These are phyloP conservation scores for Euphrasia arctica DNA, from an alignment of 305 asterid genomes.

Conservation along the genomic window DNA sequence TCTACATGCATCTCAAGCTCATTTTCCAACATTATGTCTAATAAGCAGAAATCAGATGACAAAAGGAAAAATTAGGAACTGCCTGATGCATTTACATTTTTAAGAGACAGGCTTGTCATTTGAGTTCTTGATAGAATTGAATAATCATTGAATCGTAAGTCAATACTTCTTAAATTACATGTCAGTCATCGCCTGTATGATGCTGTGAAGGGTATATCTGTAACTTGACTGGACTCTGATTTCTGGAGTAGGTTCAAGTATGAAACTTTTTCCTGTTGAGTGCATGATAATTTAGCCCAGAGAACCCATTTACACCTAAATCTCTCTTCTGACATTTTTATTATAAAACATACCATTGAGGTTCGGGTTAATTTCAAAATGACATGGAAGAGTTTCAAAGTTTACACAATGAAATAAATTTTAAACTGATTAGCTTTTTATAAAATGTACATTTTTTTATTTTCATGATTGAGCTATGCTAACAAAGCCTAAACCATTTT, in stretches of 20 bases:
- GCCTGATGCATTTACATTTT: background rate
- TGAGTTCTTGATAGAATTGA: background rate
- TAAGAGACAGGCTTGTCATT: background rate
- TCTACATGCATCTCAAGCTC: conserved; percentile 11
- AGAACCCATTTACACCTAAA: conserved; percentile 4
- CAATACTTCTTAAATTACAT: background rate
- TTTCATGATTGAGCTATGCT: background rate
- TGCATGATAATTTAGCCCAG: background rate
- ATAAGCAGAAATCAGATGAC: background rate
- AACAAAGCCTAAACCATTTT: too few relatives aligned
- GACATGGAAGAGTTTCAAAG: background rate
- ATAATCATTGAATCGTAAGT: background rate
- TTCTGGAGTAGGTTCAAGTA: conserved; percentile 1
- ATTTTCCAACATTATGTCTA: conserved; percentile 7
- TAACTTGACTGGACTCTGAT: background rate
- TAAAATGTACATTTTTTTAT: background rate
- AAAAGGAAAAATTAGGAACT: background rate
- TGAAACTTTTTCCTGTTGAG: background rate
- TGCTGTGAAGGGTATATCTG: background rate
- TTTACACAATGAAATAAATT: background rate
- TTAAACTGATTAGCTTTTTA: background rate
- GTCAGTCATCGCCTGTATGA: background rate
- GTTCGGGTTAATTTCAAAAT: background rate
- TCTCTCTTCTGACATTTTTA: background rate
- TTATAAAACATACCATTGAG: background rate